phyloP scores from a whole-genome alignment of 2,329 filamentous ascomycete species.

The Colletotrichum melonis region DNA sequence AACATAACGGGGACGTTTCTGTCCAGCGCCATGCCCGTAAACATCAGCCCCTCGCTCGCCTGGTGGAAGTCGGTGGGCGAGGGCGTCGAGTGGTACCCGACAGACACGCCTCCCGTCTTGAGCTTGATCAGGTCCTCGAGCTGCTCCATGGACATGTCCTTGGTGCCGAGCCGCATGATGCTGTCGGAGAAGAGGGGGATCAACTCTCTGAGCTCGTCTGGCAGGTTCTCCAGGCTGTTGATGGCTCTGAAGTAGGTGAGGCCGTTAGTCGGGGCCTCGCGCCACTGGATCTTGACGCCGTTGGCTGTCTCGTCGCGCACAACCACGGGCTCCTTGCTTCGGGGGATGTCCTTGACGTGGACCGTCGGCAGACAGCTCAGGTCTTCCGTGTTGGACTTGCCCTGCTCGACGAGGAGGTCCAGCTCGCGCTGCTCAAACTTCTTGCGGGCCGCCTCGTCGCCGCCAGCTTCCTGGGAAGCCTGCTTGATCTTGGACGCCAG shows the following conservation, averaged over 20 bases:
- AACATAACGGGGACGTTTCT: conserved; percentile 93
- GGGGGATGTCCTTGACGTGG: conserved; percentile 88
- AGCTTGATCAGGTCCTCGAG: conserved; percentile 96
- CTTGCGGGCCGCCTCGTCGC: conserved; percentile 76
- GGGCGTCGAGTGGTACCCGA: conserved; percentile 85
- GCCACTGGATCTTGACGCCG: conserved; percentile 83
- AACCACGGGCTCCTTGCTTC: conserved; percentile 72
- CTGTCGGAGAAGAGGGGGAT: conserved; percentile 92
- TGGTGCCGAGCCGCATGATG: conserved; percentile 93
- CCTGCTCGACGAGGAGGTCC: conserved; percentile 83
- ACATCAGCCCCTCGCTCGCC: conserved; percentile 83
- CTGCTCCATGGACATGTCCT: conserved; percentile 89
- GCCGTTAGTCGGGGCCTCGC: conserved; percentile 92
- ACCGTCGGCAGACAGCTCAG: conserved; percentile 90
- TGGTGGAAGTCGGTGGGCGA: conserved; percentile 78
- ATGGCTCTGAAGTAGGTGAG: conserved; percentile 95
- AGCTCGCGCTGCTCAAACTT: conserved; percentile 83
- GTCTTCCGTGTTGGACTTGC: conserved; percentile 85
- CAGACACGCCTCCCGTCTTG: conserved; percentile 90
- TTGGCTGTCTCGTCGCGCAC: conserved; percentile 74
- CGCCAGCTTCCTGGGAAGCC: conserved; percentile 74
- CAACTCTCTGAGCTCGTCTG: conserved; percentile 84
- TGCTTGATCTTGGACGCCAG: conserved; percentile 80
- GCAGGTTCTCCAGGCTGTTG: conserved; percentile 81
- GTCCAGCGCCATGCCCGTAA: conserved; percentile 90